phyloP scores from a whole-genome alignment of 306 rosid genomes.

The Medicago truncatula region MtrunA17r5.0-ANR NC_053045.1:30894001-30894500 shows the following conservation, averaged over 20 bases:
- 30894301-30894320: slow-evolving; percentile 19
- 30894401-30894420: slow-evolving; percentile 40
- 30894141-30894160: not conserved
- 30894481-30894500: slow-evolving; percentile 39
- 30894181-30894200: not conserved
- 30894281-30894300: not conserved
- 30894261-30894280: too few species aligned
- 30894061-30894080: not conserved
- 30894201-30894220: not conserved
- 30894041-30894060: not conserved
- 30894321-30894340: slow-evolving; percentile 33
- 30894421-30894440: slow-evolving; percentile 51
- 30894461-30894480: slow-evolving; percentile 38
- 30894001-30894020: not conserved
- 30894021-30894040: not conserved
- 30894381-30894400: slow-evolving; percentile 27
- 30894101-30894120: not conserved
- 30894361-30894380: slow-evolving; percentile 21
- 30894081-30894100: not conserved
- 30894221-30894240: not conserved
- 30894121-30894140: not conserved
- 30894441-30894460: slow-evolving; percentile 40
- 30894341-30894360: slow-evolving; percentile 38
- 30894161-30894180: not conserved
- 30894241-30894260: not conserved